A percentile compares a stretch with the other conserved stretches of the same genome.
phyloP scores from a whole-genome alignment of 331 rosid genomes.

The Prunus yedoensis region DNA sequence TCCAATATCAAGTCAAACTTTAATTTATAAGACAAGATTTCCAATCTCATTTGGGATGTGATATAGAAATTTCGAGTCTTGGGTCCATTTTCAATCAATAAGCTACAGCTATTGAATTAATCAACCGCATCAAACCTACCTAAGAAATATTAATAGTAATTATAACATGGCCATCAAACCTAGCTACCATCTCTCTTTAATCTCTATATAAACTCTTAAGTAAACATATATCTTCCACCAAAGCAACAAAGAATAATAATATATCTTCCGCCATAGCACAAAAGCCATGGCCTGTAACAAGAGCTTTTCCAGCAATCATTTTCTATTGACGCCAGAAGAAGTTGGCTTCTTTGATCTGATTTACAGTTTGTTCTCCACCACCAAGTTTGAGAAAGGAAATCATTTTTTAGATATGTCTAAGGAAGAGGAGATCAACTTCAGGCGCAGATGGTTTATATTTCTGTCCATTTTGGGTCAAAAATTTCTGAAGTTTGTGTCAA shows the following conservation, averaged over 20 bases:
- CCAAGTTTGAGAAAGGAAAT: conserved; percentile 18
- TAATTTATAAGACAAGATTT: no score
- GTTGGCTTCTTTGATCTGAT: conserved; percentile 23
- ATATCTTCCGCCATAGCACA: not conserved
- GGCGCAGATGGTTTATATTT: conserved; percentile 51
- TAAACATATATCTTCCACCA: not conserved
- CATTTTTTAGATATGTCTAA: conserved; percentile 35
- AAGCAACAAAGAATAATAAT: not conserved
- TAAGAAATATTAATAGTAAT: not conserved
- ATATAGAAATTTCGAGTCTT: not conserved
- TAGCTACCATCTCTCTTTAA: not conserved
- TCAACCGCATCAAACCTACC: no score
- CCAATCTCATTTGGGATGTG: no score
- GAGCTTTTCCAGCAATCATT: conserved; percentile 19
- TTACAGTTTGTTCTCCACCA: conserved; percentile 25
- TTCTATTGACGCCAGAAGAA: conserved; percentile 31
- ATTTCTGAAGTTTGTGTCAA: conserved; percentile 27
- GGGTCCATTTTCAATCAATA: not conserved
- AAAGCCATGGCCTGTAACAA: conserved; percentile 17
- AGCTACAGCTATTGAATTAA: no score
- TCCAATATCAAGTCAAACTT: no score
- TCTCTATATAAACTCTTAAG: not conserved
- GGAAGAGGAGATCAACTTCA: conserved; percentile 25
- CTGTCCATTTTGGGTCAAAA: conserved; percentile 57
- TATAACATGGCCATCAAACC: not conserved